Evolutionary conservation across 805 yeast species (phyloP).

Genomic region (Suhomyces xylopsoci): DNA sequence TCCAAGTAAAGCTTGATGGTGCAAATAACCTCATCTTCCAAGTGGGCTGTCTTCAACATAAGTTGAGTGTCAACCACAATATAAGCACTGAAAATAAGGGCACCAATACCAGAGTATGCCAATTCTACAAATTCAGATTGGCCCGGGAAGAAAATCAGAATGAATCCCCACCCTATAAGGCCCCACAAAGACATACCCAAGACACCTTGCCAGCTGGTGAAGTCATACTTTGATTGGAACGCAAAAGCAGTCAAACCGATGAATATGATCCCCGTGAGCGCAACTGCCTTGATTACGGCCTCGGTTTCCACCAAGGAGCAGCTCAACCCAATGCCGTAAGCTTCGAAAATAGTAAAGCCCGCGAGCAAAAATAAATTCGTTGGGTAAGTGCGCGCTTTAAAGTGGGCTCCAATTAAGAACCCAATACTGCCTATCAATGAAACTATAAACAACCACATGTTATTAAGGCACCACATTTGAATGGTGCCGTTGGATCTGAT

Average conservation of each 20-base stretch:
- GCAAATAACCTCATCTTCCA: constrained; percentile 85
- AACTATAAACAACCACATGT: constrained; percentile 58
- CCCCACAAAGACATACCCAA: constrained; percentile 57
- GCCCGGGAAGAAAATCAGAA: constrained; percentile 62
- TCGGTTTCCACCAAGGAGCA: constrained; percentile 61
- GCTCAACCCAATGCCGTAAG: constrained; percentile 66
- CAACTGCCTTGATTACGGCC: constrained; percentile 66
- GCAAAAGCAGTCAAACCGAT: constrained; percentile 77
- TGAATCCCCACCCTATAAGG: constrained; percentile 67
- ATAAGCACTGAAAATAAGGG: constrained; percentile 67
- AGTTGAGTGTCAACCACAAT: constrained; percentile 79
- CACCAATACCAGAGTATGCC: constrained; percentile 70
- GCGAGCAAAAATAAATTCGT: constrained; percentile 56
- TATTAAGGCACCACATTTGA: constrained; percentile 52
- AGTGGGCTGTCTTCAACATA: constrained; percentile 67
- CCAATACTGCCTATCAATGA: constrained; percentile 60
- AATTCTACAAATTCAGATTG: constrained; percentile 56
- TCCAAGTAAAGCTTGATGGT: constrained; percentile 78
- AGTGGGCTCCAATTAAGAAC: constrained; percentile 58
- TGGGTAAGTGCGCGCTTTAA: constrained; percentile 68
- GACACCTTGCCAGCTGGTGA: constrained; percentile 63
- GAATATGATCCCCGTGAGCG: constrained; percentile 66
- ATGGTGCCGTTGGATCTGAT: constrained; percentile 45
- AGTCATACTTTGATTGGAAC: constrained; percentile 72
- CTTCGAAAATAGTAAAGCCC: constrained; percentile 71